Evolutionary conservation across 2,329 filamentous ascomycete genomes (phyloP), one percentile per base, ranked within the genome.

Genomic region (Cordyceps cicadae): DNA sequence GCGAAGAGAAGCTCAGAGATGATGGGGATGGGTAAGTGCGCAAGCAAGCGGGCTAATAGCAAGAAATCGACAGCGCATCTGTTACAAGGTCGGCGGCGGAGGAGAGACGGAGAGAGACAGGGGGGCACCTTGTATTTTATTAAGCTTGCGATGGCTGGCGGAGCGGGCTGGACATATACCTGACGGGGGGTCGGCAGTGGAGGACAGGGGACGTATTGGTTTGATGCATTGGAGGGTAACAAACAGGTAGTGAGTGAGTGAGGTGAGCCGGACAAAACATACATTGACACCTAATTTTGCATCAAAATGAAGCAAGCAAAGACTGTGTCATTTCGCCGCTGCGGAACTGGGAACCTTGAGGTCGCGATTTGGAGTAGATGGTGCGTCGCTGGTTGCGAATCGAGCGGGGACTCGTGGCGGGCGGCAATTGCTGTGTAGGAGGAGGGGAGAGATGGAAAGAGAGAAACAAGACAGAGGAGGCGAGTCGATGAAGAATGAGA

Each of bases 271-370:
- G n/a, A 43, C 15, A 11, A 46, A 34, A 58, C 55, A 12, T 59
- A 59, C 56, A 48, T 45, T 52, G 37, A n/a, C 37, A 45, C 17
- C 34, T 45, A 19, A 12, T n/a, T 39, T 49, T 41, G n/a, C 29
- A 12, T 37, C 39, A 5, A 41, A 41, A 29, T 50, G 43, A 45
- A 52, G 39, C 34, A 59, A 52, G 37, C 54, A 48, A 15, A 48
- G 50, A 41, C 49, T 34, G 39, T 59, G 57, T 59, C 57, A 59
- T 59, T 39, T 59, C 57, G 57, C 53, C 49, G 21, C 39, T 37
- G 48, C 41, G 49, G 41, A 48, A 59, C 39, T 39, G 19, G 29
- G 29, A 29, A 29, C 29, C 29, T 29, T 29, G 29, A 29, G 6
- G 29, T 29, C 29, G 29, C 3, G 5, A 1, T 29, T 29, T 29